Evolutionary conservation across 1,284 basidiomycete species (phyloP), one percentile per base, ranked within the genome.

Genomic region (Sporisorium graminicola): DNA sequence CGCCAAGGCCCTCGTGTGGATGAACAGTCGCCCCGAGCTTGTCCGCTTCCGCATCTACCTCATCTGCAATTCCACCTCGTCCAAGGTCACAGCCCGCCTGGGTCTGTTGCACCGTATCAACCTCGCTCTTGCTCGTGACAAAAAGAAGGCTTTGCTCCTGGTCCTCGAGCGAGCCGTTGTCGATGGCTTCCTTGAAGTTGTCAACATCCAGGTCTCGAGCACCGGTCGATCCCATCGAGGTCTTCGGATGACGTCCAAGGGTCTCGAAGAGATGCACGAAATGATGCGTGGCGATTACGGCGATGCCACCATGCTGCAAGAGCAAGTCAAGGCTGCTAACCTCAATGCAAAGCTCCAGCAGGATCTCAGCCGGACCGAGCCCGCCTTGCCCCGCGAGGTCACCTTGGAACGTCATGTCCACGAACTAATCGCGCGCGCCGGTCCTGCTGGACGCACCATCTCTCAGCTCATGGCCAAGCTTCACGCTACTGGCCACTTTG

Each of bases 21-120:
- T 78, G 16, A 69, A 62, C 40, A 74, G 70, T 40, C 78, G 80
- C 5, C 70, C 79, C 47, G 80, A 80, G 8, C 65, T 82, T 4
- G 64, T 71, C 6, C 71, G 75, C 18, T 42, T 74, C 14, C 75
- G 75, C 20, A 67, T 77, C 53, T 77, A 77, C 31, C 57, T 63
- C 10, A 26, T 66, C 22, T 73, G 69, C 50, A 59, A 65, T 33
- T 22, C 46, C 8, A 77, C 65, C 16, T 44, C 65, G 0, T 69
- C 70, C 49, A 65, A 69, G 40, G 63, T 72, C 31, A 69, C 70
- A 8, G n/a, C 52, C 9, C 65, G 74, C 18, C 5, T 26, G 2
- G 44, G 44, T 10, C 74, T 77, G 12, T 18, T 61, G 24, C 42
- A 58, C 5, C 57, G 70, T 24, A 68, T 77, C 70, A 59, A 57